phyloP scores from a whole-genome alignment of 2,329 filamentous ascomycete genomes.

The Microascus cirrosus region DNA sequence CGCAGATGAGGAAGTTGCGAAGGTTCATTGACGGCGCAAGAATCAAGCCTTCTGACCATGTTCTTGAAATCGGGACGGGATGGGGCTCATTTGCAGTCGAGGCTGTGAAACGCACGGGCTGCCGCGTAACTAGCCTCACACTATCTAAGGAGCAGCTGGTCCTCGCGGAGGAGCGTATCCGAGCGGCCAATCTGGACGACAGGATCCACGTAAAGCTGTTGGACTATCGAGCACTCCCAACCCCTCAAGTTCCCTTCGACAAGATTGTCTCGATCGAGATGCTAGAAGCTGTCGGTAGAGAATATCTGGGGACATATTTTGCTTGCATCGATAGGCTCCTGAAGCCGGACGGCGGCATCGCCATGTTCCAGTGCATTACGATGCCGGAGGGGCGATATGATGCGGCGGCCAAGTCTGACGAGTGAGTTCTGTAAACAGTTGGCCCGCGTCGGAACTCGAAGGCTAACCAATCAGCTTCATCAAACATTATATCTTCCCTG shows the following conservation, averaged over 20 bases:
- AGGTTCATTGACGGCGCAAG: slow-evolving; percentile 54
- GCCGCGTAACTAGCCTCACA: slow-evolving; percentile 57
- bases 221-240: slow-evolving; percentile 55
- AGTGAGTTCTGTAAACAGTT: slow-evolving; percentile 26
- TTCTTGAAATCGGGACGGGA: slow-evolving; percentile 65
- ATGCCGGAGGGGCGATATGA: slow-evolving; percentile 61
- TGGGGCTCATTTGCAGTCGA: slow-evolving; percentile 67
- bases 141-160: slow-evolving; percentile 58
- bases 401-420: slow-evolving; percentile 53
- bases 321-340: slow-evolving; percentile 49
- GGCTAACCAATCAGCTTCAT: slow-evolving; percentile 42
- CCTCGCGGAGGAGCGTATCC: slow-evolving; percentile 54
- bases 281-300: slow-evolving; percentile 61
- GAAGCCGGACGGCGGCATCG: slow-evolving; percentile 55
- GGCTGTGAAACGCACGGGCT: slow-evolving; percentile 54
- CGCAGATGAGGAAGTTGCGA: slow-evolving; percentile 56
- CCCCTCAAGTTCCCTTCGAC: slow-evolving; percentile 47
- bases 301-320: slow-evolving; percentile 60
- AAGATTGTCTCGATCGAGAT: slow-evolving; percentile 69
- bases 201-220: slow-evolving; percentile 53
- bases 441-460: not conserved
- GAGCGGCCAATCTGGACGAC: slow-evolving; percentile 44
- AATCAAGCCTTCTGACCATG: slow-evolving; percentile 54
- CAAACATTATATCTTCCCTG: slow-evolving; percentile 66
- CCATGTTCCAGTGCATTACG: slow-evolving; percentile 67